Conservation (phyloP, 1,139 yeast species). For the Saccharomyces hybrid region DNA sequence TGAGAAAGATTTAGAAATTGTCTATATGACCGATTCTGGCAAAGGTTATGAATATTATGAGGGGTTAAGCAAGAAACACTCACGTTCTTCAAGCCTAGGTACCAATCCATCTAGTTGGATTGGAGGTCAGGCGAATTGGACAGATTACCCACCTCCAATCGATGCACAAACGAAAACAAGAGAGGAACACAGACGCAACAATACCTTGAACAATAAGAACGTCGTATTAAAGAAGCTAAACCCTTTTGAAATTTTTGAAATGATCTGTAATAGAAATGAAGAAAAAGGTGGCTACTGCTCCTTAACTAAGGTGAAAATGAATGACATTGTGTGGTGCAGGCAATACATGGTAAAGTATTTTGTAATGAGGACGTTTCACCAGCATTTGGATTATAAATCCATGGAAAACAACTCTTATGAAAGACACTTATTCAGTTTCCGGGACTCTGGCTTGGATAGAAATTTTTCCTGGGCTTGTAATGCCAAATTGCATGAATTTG, state of each 20-base stretch:
- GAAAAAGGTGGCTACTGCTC: constrained; percentile 2
- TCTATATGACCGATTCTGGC: constrained; percentile 27
- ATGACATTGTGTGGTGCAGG: constrained; percentile 28
- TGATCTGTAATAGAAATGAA: constrained; percentile 5
- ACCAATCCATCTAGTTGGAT: constrained; percentile 11
- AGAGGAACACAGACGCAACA: constrained; percentile 11
- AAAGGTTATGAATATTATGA: constrained; percentile 22
- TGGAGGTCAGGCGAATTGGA: constrained; percentile 6
- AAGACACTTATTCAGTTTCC: constrained; percentile 18
- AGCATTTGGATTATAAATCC: background rate
- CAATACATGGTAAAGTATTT: constrained; percentile 25
- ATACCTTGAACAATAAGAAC: constrained; percentile 7
- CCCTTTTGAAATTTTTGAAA: constrained; percentile 18
- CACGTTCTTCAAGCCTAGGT: constrained; percentile 6
- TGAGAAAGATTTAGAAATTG: constrained; percentile 15
- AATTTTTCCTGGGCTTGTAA: constrained; percentile 27
- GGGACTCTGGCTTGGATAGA: constrained; percentile 27
- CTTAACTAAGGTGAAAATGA: constrained; percentile 16
- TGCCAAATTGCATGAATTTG: constrained; percentile 22
- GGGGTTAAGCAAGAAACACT: constrained; percentile 2
- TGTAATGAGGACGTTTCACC: constrained; percentile 13
- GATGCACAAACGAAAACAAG: constrained; percentile 18
- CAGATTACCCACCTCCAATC: constrained; percentile 21
- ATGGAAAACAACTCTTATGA: constrained; percentile 2
- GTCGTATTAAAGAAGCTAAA: constrained; percentile 15